Conservation (phyloP, 2,329 filamentous ascomycete genomes). For the Aureobasidium sp. region DNA sequence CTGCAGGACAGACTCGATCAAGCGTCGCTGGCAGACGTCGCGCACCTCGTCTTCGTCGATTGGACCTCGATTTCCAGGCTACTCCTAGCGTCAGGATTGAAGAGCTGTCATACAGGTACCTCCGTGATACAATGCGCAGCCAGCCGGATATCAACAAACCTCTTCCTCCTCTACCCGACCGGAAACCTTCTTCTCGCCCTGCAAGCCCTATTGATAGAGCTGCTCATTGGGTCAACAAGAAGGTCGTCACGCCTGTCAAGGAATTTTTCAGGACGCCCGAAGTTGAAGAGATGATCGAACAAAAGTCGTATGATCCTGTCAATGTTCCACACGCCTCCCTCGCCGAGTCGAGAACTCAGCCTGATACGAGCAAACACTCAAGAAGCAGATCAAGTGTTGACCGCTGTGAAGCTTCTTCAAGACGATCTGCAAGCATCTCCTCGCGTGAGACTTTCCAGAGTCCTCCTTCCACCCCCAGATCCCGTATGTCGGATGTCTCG, state of each 20-base stretch:
- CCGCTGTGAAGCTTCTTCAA: neutral
- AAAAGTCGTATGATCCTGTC: too few species aligned
- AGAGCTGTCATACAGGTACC: neutral
- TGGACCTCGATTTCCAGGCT: neutral
- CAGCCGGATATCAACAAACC: neutral
- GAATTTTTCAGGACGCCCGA: neutral
- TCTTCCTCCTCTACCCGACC: neutral
- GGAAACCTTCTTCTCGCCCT: neutral
- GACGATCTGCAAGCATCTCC: neutral
- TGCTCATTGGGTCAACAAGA: neutral
- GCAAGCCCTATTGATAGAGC: neutral
- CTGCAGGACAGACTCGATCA: neutral
- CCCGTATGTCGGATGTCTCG: neutral
- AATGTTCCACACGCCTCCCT: neutral
- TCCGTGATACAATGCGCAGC: neutral
- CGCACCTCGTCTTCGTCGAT: neutral
- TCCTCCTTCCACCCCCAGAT: neutral
- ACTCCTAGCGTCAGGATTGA: neutral
- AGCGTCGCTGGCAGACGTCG: neutral
- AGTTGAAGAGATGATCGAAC: neutral
- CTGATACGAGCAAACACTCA: too few species aligned
- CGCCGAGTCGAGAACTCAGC: neutral
- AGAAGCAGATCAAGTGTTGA: neutral
- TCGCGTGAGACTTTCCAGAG: neutral
- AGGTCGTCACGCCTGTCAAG: neutral